Percentiles rank a stretch among this genome's conserved stretches.
These are phyloP conservation scores for Solanum habrochaites DNA, from an alignment of 257 asterid species.

Conservation along the genomic window DNA sequence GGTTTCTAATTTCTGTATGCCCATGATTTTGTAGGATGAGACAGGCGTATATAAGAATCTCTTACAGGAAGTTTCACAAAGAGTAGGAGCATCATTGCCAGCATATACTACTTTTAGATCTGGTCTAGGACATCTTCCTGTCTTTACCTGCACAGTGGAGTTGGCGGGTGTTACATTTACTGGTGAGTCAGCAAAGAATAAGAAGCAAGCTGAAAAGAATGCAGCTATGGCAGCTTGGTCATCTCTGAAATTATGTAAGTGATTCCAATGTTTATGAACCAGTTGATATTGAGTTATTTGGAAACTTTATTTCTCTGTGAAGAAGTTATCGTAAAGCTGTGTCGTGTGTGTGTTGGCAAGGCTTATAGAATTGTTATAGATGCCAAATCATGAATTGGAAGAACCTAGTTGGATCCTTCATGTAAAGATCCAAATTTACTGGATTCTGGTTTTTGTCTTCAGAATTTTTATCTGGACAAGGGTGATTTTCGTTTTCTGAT, in stretches of 20 bases:
- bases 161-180: constrained; percentile 38
- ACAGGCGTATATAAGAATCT: constrained; percentile 46
- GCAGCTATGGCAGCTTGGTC: constrained; percentile 53
- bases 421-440: not conserved
- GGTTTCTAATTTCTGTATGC: not conserved
- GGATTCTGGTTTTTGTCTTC: not conserved
- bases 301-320: not conserved
- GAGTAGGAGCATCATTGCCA: constrained; percentile 42
- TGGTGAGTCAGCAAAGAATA: constrained; percentile 45
- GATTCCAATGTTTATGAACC: not conserved
- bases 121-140: constrained; percentile 40
- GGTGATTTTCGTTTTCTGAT: not conserved
- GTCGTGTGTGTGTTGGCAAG: not conserved
- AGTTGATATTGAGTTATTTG: not conserved
- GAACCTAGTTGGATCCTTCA: not conserved
- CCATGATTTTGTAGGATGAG: constrained; percentile 27
- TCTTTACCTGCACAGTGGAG: constrained; percentile 36
- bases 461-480: not conserved
- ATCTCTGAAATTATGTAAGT: constrained; percentile 39
- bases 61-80: constrained; percentile 46
- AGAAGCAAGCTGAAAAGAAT: constrained; percentile 50
- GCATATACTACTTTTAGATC: constrained; percentile 30
- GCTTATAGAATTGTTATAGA: not conserved
- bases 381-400: not conserved
- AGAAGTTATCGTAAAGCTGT: not conserved